phyloP scores from a whole-genome alignment of 179 eudicot genomes.

The Corrigiola litoralis region DNA sequence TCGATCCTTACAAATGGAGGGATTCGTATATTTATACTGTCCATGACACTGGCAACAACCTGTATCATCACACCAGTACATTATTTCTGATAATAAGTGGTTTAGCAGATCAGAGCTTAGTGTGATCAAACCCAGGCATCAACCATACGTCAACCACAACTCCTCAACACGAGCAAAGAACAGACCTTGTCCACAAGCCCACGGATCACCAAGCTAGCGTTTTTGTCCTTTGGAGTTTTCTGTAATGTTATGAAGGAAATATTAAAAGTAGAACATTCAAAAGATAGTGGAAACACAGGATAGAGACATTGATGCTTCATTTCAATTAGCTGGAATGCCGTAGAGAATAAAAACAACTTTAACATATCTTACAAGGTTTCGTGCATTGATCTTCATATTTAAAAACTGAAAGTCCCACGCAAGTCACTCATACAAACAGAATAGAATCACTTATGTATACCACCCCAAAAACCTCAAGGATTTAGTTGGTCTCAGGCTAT shows the following conservation, averaged over 20 bases:
- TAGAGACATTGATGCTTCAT: no score
- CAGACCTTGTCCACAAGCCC: constrained; percentile 80
- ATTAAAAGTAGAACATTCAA: neutral
- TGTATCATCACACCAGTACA: constrained; percentile 29
- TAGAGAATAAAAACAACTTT: no score
- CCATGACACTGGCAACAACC: constrained; percentile 85
- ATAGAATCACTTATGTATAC: no score
- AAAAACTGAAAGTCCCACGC: neutral
- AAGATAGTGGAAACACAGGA: no score
- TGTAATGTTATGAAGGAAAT: constrained; percentile 20
- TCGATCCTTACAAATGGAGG: constrained; percentile 89
- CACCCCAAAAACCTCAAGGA: neutral
- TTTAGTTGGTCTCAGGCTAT: neutral
- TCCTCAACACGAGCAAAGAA: constrained; percentile 9
- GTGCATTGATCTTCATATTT: neutral
- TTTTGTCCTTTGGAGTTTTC: constrained; percentile 89
- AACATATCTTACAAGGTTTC: neutral
- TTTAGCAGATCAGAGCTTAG: neutral
- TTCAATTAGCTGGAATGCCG: no score
- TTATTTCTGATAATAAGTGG: neutral
- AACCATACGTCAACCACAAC: neutral
- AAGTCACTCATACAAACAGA: neutral
- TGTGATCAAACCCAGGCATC: neutral
- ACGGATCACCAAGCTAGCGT: constrained; percentile 75
- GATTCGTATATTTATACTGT: constrained; percentile 55